These are phyloP conservation scores for Podila clonocystis DNA, from an alignment of 192 early-diverging fungal genomes.

Conservation along the genomic window DNA sequence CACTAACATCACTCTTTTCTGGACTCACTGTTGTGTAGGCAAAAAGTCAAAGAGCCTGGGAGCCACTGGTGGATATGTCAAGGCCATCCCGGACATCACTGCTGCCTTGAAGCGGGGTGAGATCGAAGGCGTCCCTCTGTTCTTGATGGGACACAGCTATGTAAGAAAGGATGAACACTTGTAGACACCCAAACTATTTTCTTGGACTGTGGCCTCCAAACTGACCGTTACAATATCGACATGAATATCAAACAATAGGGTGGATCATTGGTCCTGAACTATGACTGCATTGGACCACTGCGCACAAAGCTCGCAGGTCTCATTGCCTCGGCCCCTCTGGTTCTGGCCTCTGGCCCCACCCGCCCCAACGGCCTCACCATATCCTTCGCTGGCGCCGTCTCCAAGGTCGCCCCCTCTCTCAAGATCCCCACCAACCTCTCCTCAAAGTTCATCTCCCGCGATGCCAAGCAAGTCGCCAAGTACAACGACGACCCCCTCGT, in stretches of 20 bases:
- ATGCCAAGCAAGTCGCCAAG: slow-evolving; percentile 51
- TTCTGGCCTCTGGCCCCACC: slow-evolving; percentile 31
- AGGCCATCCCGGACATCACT: slow-evolving; percentile 60
- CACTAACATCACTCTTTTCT: neutral
- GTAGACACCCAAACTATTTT: neutral
- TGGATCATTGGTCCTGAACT: slow-evolving; percentile 68
- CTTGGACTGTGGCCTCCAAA: neutral
- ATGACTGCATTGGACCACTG: slow-evolving; percentile 50
- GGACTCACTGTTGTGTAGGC: slow-evolving; percentile 10
- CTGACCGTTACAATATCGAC: neutral
- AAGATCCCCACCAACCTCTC: slow-evolving; percentile 56
- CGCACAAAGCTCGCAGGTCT: slow-evolving; percentile 54
- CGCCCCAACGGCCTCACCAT: slow-evolving; percentile 46
- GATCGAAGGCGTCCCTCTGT: slow-evolving; percentile 53
- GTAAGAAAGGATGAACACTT: slow-evolving; percentile 10
- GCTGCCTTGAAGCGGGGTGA: slow-evolving; percentile 48
- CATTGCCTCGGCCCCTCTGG: slow-evolving; percentile 64
- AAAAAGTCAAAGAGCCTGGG: slow-evolving; percentile 58
- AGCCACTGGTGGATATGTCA: slow-evolving; percentile 57
- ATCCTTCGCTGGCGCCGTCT: slow-evolving; percentile 42
- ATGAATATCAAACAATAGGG: slow-evolving; percentile 21
- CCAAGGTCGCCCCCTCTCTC: slow-evolving; percentile 56
- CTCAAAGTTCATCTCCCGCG: slow-evolving; percentile 56
- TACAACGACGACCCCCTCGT: slow-evolving; percentile 68
- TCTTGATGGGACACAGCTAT: slow-evolving; percentile 66